phyloP scores from a whole-genome alignment of 208 protist genomes.

The Crithidia brevicula region DNA sequence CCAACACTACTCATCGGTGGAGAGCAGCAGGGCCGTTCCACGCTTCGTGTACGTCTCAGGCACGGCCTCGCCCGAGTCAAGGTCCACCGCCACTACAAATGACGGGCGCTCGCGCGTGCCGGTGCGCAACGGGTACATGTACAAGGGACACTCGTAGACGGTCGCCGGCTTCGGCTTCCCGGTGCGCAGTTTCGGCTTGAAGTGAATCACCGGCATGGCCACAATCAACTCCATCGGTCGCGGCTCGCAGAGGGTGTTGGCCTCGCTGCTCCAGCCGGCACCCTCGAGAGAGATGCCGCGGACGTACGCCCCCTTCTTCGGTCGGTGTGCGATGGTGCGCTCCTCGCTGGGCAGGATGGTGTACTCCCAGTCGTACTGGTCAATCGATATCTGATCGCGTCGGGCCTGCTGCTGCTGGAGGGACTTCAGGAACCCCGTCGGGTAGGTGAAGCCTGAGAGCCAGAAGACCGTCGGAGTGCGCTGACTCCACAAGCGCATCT shows the following conservation, averaged over 20 bases:
- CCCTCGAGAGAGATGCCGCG: constrained; percentile 97
- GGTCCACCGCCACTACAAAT: constrained; percentile 96
- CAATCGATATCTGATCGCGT: constrained; percentile 94
- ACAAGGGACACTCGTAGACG: constrained; percentile 96
- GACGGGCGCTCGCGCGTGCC: constrained; percentile 96
- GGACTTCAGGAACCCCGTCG: constrained; percentile 98
- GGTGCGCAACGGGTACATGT: constrained; percentile 98
- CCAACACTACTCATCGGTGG: constrained; percentile 91
- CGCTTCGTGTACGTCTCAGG: constrained; percentile 98
- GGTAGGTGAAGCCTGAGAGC: constrained; percentile 99
- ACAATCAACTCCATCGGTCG: constrained; percentile 96
- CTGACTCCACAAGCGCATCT: constrained; percentile 94
- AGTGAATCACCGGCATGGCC: constrained; percentile 98
- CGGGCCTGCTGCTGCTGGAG: constrained; percentile 96
- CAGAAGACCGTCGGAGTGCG: constrained; percentile 96
- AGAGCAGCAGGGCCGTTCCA: constrained; percentile 97
- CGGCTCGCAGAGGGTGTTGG: constrained; percentile 94
- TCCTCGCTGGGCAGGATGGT: constrained; percentile 91
- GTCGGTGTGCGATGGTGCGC: constrained; percentile 84
- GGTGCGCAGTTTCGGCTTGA: constrained; percentile 95
- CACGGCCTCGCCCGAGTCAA: constrained; percentile 90
- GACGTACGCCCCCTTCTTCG: constrained; percentile 97
- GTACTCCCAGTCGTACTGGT: constrained; percentile 98
- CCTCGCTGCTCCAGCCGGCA: constrained; percentile 94
- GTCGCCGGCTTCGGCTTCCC: constrained; percentile 66